Conservation (phyloP, 73 alveolate species). For the Tetrahymena borealis region DNA sequence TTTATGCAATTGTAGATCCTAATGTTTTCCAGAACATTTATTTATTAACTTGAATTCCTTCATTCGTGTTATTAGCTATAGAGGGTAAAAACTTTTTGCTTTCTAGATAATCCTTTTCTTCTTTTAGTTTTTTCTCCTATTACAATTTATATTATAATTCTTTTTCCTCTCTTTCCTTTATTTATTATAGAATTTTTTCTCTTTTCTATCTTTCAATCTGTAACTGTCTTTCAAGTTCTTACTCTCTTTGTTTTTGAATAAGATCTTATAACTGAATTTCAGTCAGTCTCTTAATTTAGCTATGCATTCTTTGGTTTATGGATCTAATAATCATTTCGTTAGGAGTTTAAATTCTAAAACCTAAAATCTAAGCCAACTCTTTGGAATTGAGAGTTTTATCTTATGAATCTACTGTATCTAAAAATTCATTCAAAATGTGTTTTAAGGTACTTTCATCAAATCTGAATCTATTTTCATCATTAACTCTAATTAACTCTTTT, state of each 20-base stretch:
- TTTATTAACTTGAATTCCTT: neutral
- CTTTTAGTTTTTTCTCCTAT: neutral
- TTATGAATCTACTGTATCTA: neutral
- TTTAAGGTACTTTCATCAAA: neutral
- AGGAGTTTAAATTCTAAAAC: neutral
- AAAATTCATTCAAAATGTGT: neutral
- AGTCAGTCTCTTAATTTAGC: neutral
- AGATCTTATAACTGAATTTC: neutral
- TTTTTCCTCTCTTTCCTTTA: neutral
- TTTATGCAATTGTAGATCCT: neutral
- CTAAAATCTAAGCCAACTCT: neutral
- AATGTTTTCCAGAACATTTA: neutral
- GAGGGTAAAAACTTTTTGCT: neutral
- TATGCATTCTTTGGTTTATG: neutral
- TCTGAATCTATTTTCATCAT: neutral
- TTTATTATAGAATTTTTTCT: neutral
- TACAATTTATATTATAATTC: neutral
- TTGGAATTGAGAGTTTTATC: neutral
- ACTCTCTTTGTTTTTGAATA: neutral
- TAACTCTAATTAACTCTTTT: neutral
- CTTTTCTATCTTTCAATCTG: neutral
- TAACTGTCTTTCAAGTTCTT: neutral
- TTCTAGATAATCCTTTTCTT: neutral
- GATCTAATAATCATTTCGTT: neutral
- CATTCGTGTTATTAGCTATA: neutral